Evolutionary conservation across 106 monocot species (phyloP), one percentile per base, ranked within the genome.

Genomic region (Triglochin maritima): DNA sequence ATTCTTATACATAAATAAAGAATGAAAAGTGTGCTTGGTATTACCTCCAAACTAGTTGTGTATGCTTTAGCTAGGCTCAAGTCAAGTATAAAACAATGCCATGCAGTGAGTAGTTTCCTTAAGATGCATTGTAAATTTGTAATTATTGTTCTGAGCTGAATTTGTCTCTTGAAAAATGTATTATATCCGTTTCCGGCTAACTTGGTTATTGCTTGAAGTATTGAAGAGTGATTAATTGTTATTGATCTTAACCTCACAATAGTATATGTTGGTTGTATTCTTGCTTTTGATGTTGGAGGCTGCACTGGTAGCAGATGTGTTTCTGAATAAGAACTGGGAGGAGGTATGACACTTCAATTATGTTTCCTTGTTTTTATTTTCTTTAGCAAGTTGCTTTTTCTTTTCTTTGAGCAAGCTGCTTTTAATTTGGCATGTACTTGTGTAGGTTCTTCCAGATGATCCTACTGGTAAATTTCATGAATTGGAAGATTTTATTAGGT

Each of bases 241-340:
- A 71, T 69, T 29, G 54, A 73, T 84, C 89, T 89, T 89, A 79
- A 89, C 56, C 6, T 55, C 16, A 11, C 14, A 44, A 64, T 51
- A 89, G 89, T 89, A 85, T 42, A 89, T 69, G 79, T 51, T 89
- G 17, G 69, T 85, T 59, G 58, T 81, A 44, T 67, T 83, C 66
- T 61, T 85, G 17, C 76, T 94, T 47, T 17, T 94, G 59, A 50
- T 83, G 49, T 59, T 89, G 63, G 94, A 94, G 77, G 86, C 83
- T 66, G 82, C 82, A 46, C 57, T 87, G 17, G 81, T 79, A 66
- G 77, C 81, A 46, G 89, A 89, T 76, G 69, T 89, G 48, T 85
- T 94, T 66, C 79, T 94, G 29, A 94, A 94, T 68, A 71, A 70
- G 44, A 76, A 80, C 58, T 94, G 94, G 94, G 89, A 94, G 77